Evolutionary conservation across 805 yeast genomes (phyloP).

Genomic region (Wickerhamomyces queroliae): DNA sequence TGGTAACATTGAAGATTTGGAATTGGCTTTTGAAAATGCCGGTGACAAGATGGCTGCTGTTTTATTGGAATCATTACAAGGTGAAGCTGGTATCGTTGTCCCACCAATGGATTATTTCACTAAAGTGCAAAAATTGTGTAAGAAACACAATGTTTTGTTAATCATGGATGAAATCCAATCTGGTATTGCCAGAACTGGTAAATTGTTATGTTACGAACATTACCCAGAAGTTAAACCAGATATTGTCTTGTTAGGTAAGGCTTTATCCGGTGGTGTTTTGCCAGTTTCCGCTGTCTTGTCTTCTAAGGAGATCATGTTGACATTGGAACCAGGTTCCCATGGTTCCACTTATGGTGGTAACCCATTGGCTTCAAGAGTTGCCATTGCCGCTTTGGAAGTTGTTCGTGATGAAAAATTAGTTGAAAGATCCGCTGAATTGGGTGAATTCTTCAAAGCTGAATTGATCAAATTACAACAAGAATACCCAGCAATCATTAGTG

Average conservation of each 20-base stretch:
- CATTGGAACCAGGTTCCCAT: conserved; percentile 91
- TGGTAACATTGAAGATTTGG: conserved; percentile 83
- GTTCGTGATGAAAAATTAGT: conserved; percentile 82
- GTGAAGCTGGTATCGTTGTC: conserved; percentile 97
- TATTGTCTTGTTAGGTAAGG: conserved; percentile 85
- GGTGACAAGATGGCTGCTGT: conserved; percentile 91
- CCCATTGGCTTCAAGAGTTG: conserved; percentile 89
- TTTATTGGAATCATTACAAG: conserved; percentile 92
- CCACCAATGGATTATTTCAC: conserved; percentile 81
- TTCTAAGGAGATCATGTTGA: conserved; percentile 83
- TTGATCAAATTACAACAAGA: conserved; percentile 46
- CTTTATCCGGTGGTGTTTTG: conserved; percentile 89
- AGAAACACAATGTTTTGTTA: conserved; percentile 76
- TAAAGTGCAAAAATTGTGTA: conserved; percentile 68
- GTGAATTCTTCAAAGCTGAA: conserved; percentile 60
- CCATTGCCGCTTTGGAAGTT: conserved; percentile 89
- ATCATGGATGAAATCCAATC: conserved; percentile 98
- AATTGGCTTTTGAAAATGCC: conserved; percentile 70
- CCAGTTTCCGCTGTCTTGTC: conserved; percentile 92
- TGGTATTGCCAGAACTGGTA: conserved; percentile 96
- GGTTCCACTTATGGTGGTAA: conserved; percentile 98
- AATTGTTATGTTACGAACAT: conserved; percentile 88
- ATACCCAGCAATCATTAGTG: conserved; percentile 49
- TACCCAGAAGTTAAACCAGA: conserved; percentile 78
- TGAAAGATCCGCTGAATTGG: conserved; percentile 68